Evolutionary conservation across 345 rosid genomes (phyloP), one percentile per base, ranked within the genome.

Genomic region (Linum tenue): DNA sequence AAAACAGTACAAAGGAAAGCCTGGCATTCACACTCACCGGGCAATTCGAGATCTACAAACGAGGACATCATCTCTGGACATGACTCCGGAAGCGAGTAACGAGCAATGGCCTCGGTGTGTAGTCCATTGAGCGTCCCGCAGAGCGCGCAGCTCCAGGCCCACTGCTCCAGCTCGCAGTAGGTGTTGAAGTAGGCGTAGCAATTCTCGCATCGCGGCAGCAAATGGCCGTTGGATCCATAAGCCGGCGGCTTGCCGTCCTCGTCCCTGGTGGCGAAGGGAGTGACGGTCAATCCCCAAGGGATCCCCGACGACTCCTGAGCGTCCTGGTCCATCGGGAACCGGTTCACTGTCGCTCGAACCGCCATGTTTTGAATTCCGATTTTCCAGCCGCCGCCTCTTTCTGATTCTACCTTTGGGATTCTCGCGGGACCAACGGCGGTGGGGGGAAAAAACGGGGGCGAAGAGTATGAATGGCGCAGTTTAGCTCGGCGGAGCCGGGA

Each of bases 141-240:
- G 59, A 88, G 92, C 50, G 96, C 67, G 77, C 97, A 94, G 63
- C 55, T 78, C 99, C 99, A 94, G 22, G 95, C 89, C 99, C 99
- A 90, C 67, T 90, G 91, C n/a, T 94, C 99, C 63, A 94, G 84
- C 55, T 88, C 92, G 59, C 99, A 87, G 73, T 81, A 90, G n/a
- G 88, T 84, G 67, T 86, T 94, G 85, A 94, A 94, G 86, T 94
- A 90, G 2, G 86, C 97, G 67, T 83, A 94, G 62, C 97, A 90
- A 71, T 87, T 85, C 72, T 94, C 99, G 82, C 96, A 90, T 56
- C 97, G 83, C 61, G 99, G 99, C 10, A 94, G 74, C 63, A 84
- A 71, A n/a, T 90, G 78, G 3, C 95, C 97, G 63, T 83, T 83
- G 51, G 85, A 85, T 79, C 99, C 99, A 73, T 78, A 86, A 7